Evolutionary conservation across 148 eudicot species (phyloP), one percentile per base, ranked within the genome.

Genomic region (Chenopodium album): DNA sequence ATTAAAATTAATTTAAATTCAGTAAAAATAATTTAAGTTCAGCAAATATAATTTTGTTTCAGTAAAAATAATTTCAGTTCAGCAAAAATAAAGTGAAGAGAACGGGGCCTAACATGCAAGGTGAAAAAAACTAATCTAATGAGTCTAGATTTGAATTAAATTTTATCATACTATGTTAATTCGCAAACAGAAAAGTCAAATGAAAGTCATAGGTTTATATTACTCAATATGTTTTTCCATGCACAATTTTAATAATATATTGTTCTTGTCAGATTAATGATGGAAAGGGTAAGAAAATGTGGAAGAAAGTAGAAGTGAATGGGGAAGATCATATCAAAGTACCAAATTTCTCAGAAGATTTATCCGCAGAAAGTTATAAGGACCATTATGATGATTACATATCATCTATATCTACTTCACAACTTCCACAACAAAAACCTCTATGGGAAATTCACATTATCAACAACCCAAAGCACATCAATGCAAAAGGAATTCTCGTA

Each of bases 271-370:
- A 83, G 86, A 76, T 87, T 37, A 71, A 54, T 26, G 83, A 75
- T 12, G 16, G 3, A 22, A 77, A 67, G 29, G 89, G 85, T 37
- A 32, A 2, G 20, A 84, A 64, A 71, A 82, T 75, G 75, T 87
- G 89, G 89, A 87, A 87, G 79, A 69, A 22, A 71, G 89, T 84
- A 2, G 81, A 82, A 17, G 78, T 84, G 34, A 80, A 82, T 31
- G 75, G 67, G 3, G 47, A 79, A 22, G 81, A 87, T 44, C 75
- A 71, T 71, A 1, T 71, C 0, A 71, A 41, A 44, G 7, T 44
- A 14, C 6, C 52, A 71, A 44, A 2, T 9, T 71, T 71, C 4
- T 13, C 52, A 2, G 4, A 71, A 41, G 54, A 19, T 4, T 6
- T 71, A 41, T 71, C 75, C 20, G 2, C 28, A 0, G 29, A 71